Evolutionary conservation across 306 rosid genomes (phyloP).

Genomic region (Hippophae gyantsensis): DNA sequence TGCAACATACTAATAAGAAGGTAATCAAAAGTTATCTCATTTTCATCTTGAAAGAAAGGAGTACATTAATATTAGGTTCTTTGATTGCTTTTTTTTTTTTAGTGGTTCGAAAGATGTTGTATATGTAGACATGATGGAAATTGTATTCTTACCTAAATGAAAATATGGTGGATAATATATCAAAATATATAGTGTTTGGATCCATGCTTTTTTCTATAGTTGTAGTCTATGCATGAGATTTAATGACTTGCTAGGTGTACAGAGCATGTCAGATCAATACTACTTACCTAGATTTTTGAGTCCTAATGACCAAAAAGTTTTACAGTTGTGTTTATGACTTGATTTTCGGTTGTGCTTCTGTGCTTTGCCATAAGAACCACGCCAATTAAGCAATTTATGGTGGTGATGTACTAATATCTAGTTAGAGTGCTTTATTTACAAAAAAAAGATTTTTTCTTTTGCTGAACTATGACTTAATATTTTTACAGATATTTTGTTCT

Average conservation of each 20-base stretch:
- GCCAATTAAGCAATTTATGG: background rate
- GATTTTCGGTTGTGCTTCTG: background rate
- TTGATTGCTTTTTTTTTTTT: conserved; percentile 2
- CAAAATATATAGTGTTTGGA: too few relatives aligned
- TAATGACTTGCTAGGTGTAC: too few relatives aligned
- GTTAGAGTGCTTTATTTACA: conserved; percentile 2
- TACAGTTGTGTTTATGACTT: background rate
- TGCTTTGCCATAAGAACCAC: background rate
- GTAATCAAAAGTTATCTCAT: conserved; percentile 28
- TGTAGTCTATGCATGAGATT: too few relatives aligned
- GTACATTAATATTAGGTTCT: conserved; percentile 17
- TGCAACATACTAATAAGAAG: conserved; percentile 76
- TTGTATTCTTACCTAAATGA: background rate
- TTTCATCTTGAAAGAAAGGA: conserved; percentile 11
- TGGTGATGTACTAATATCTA: background rate
- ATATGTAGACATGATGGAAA: background rate
- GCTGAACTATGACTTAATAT: conserved; percentile 14
- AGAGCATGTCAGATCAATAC: too few relatives aligned
- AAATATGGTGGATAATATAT: background rate
- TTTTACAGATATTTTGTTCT: conserved; percentile 82
- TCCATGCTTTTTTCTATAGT: too few relatives aligned
- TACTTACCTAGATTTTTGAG: background rate
- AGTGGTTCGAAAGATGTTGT: background rate
- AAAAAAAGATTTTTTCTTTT: background rate
- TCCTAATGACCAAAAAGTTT: background rate